Evolutionary conservation across 306 rosid genomes (phyloP).

Genomic region (Cucumis melo): DNA sequence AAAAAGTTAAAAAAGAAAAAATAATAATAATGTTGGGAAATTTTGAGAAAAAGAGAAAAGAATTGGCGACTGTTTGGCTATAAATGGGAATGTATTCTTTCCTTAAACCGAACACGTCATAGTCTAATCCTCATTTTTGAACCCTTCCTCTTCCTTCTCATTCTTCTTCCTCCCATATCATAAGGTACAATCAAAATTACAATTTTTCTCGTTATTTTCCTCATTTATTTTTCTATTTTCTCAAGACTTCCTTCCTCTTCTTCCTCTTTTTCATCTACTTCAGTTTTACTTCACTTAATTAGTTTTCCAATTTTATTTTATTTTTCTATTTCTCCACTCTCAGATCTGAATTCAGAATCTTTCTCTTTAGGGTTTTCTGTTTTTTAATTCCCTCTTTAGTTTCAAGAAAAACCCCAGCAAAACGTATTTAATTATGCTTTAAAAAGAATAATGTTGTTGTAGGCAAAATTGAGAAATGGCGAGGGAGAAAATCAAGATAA

Average conservation of each 20-base stretch:
- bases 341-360: neutral
- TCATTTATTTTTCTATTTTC: no score
- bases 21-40: neutral
- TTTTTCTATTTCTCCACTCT: neutral
- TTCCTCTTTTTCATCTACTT: neutral
- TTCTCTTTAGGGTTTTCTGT: neutral
- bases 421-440: no score
- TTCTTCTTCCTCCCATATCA: neutral
- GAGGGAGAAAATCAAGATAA: conserved; percentile 24
- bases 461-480: conserved; percentile 11
- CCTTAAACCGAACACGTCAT: conserved; percentile 6
- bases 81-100: conserved; percentile 12
- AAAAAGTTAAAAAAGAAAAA: no score
- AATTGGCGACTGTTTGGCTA: conserved; percentile 3
- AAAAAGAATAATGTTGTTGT: neutral
- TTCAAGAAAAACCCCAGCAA: neutral
- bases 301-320: no score
- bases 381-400: neutral
- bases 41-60: neutral
- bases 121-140: neutral
- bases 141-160: neutral
- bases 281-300: no score
- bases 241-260: neutral
- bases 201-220: neutral
- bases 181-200: neutral